phyloP scores from a whole-genome alignment of 2,329 filamentous ascomycete genomes.

The Fusarium transvaalense region DNA sequence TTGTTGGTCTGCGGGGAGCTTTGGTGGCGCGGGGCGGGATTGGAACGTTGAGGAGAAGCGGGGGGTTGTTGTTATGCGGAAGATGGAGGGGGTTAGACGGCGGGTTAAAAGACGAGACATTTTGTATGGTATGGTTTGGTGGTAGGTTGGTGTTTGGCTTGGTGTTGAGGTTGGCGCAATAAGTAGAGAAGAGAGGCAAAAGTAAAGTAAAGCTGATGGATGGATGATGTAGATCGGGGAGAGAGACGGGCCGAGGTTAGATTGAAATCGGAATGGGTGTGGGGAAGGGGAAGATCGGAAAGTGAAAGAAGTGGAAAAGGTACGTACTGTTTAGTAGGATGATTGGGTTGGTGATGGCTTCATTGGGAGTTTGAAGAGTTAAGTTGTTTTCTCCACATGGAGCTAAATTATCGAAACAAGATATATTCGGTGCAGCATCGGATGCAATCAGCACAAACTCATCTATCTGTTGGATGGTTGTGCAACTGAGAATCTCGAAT shows the following conservation, averaged over 20 bases:
- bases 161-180: not conserved
- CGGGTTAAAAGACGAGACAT: constrained; percentile 42
- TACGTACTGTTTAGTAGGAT: constrained; percentile 8
- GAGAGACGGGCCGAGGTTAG: constrained; percentile 41
- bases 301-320: not conserved
- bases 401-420: too few relatives aligned
- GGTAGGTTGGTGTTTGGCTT: not conserved
- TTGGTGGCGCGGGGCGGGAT: constrained; percentile 78
- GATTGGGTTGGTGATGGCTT: constrained; percentile 11
- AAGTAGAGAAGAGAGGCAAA: not conserved
- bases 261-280: constrained; percentile 12
- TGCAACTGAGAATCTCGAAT: too few relatives aligned
- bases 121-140: not conserved
- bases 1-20: constrained; percentile 89
- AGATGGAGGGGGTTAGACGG: constrained; percentile 32
- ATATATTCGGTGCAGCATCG: too few relatives aligned
- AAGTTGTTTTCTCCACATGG: too few relatives aligned
- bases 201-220: constrained; percentile 12
- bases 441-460: too few relatives aligned
- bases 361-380: not conserved
- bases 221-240: constrained; percentile 29
- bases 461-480: too few relatives aligned
- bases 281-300: not conserved
- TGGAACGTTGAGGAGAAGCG: constrained; percentile 56
- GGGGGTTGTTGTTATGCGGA: constrained; percentile 56